Conservation (phyloP, 2,329 filamentous ascomycete genomes). For the Coleophoma cylindrospora region DNA sequence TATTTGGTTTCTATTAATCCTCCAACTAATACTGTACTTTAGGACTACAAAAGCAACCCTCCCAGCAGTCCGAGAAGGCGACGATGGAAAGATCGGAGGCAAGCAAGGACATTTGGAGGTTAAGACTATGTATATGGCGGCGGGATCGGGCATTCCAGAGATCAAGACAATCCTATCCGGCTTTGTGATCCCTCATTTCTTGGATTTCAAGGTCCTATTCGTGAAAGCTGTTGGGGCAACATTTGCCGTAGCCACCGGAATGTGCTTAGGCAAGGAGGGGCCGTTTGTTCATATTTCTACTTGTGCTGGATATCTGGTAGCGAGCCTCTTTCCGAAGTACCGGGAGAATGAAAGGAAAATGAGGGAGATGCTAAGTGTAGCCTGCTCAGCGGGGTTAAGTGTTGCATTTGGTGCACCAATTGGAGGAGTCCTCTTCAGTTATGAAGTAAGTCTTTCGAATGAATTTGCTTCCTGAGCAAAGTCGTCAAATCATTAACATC, state of each 20-base stretch:
- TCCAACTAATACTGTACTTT: no score
- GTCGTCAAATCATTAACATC: neutral
- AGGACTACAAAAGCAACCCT: slow-evolving; percentile 39
- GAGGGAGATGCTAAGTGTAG: slow-evolving; percentile 51
- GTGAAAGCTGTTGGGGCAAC: slow-evolving; percentile 54
- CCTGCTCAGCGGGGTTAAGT: slow-evolving; percentile 50
- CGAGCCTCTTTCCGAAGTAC: slow-evolving; percentile 48
- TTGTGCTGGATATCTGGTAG: slow-evolving; percentile 49
- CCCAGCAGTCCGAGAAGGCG: slow-evolving; percentile 31
- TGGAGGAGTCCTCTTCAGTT: slow-evolving; percentile 55
- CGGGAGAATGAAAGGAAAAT: slow-evolving; percentile 51
- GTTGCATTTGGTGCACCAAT: slow-evolving; percentile 60
- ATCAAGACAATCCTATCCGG: slow-evolving; percentile 57
- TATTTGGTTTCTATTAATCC: no score
- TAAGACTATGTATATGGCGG: slow-evolving; percentile 54
- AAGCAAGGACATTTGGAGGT: slow-evolving; percentile 22
- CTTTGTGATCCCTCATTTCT: slow-evolving; percentile 54
- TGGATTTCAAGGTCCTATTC: slow-evolving; percentile 47
- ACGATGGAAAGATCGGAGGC: slow-evolving; percentile 2
- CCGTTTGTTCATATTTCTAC: slow-evolving; percentile 58
- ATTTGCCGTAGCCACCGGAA: slow-evolving; percentile 53
- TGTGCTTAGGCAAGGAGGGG: slow-evolving; percentile 58
- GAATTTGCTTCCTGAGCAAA: neutral
- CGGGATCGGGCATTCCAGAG: slow-evolving; percentile 54
- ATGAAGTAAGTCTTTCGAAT: slow-evolving; percentile 32